These are phyloP conservation scores for Taxillus chinensis DNA, from an alignment of 164 flowering plant species.

Conservation along the genomic window DNA sequence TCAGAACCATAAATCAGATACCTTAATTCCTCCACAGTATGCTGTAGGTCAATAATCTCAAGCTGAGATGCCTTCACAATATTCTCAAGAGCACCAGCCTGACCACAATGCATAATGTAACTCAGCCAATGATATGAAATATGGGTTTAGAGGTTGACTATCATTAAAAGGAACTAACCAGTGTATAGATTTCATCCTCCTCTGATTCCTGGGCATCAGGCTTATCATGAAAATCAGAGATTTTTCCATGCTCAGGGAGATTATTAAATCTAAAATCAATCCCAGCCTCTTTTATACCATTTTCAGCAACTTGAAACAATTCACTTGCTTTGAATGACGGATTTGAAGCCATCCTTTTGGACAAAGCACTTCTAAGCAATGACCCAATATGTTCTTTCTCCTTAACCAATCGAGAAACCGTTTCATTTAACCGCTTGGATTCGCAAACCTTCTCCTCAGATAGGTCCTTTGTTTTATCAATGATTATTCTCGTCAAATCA, in stretches of 20 bases:
- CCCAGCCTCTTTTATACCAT: slow-evolving; percentile 69
- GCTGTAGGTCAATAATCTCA: slow-evolving; percentile 76
- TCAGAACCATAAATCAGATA: slow-evolving; percentile 14
- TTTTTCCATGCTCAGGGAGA: slow-evolving; percentile 25
- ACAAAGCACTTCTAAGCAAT: slow-evolving; percentile 76
- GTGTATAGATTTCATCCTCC: slow-evolving; percentile 69
- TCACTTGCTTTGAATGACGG: slow-evolving; percentile 45
- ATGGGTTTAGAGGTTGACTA: background rate
- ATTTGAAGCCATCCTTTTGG: slow-evolving; percentile 43
- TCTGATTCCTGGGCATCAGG: slow-evolving; percentile 22
- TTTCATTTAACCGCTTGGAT: slow-evolving; percentile 53
- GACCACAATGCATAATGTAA: slow-evolving; percentile 4
- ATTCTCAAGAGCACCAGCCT: slow-evolving; percentile 92
- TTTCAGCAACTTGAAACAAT: slow-evolving; percentile 74
- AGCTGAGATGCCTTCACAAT: slow-evolving; percentile 81
- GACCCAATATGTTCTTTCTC: slow-evolving; percentile 90
- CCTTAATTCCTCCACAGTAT: slow-evolving; percentile 76
- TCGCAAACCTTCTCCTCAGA: slow-evolving; percentile 45
- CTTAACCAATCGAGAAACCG: slow-evolving; percentile 44
- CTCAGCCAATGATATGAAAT: background rate
- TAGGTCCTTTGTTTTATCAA: slow-evolving; percentile 40
- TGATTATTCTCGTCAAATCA: slow-evolving; percentile 39
- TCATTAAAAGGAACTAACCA: slow-evolving; percentile 34
- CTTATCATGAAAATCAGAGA: slow-evolving; percentile 19
- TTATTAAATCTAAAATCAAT: slow-evolving; percentile 51